These are phyloP conservation scores for grape (Vitis vinifera) DNA, from an alignment of 164 flowering plant genomes.

Conservation along the genomic window DNA sequence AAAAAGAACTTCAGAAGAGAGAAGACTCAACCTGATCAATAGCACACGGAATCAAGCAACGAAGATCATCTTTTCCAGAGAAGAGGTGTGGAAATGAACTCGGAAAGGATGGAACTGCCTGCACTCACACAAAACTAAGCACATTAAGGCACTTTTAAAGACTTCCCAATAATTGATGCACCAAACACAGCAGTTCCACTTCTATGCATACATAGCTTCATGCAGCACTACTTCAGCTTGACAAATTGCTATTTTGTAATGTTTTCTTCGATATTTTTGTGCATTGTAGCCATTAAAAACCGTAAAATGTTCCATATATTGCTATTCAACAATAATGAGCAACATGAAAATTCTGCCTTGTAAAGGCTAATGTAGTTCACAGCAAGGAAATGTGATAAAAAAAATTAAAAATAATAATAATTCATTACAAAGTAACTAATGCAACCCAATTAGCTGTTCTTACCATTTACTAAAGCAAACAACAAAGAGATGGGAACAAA, in stretches of 20 bases:
- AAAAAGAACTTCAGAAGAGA: neutral
- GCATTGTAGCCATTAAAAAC: neutral
- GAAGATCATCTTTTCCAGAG: constrained; percentile 64
- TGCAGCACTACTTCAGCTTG: neutral
- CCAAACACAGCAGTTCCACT: too few species aligned
- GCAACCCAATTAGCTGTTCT: neutral
- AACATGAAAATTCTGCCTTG: neutral
- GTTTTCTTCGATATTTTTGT: neutral
- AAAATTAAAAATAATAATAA: too few species aligned
- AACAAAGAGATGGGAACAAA: too few species aligned
- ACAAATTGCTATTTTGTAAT: neutral
- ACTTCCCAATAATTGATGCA: neutral
- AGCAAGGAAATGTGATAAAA: neutral
- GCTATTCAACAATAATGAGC: neutral
- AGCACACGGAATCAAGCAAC: constrained; percentile 97
- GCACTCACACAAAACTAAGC: constrained; percentile 27
- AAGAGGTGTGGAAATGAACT: constrained; percentile 96
- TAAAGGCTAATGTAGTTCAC: neutral
- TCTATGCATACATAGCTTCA: too few species aligned
- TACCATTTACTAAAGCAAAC: too few species aligned
- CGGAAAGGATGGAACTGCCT: constrained; percentile 98
- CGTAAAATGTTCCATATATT: neutral
- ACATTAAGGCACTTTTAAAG: constrained; percentile 1
- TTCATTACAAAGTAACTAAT: neutral
- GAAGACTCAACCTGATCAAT: constrained; percentile 79